phyloP scores from a whole-genome alignment of 495 filamentous ascomycete species.

The Podospora conica region DNA sequence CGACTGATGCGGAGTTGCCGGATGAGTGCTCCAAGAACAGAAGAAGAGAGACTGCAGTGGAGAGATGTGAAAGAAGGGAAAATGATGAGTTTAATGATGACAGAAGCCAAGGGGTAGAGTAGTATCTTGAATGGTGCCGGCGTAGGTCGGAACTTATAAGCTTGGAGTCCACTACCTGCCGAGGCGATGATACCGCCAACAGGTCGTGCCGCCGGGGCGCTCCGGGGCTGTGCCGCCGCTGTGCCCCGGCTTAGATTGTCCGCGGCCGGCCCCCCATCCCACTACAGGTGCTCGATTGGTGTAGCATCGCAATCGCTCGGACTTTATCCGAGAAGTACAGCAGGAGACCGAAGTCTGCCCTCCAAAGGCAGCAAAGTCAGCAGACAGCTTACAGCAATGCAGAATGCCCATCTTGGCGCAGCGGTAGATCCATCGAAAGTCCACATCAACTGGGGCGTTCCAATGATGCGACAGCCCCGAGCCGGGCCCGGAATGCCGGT shows the following conservation, averaged over 20 bases:
- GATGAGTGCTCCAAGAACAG: not conserved
- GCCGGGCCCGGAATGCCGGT: too few relatives aligned
- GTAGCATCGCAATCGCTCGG: not conserved
- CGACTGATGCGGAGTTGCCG: not conserved
- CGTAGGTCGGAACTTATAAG: not conserved
- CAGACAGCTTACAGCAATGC: too few relatives aligned
- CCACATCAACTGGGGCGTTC: too few relatives aligned
- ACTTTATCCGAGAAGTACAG: not conserved
- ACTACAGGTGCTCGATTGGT: too few relatives aligned
- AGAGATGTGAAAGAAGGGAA: not conserved
- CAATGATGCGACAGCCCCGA: too few relatives aligned
- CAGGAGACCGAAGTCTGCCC: not conserved
- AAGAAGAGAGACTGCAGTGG: not conserved
- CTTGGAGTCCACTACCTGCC: not conserved
- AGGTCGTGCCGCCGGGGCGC: not conserved
- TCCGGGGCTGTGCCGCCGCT: not conserved
- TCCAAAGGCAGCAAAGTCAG: not conserved
- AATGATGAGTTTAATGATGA: not conserved
- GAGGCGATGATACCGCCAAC: not conserved
- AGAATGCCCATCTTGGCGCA: not conserved
- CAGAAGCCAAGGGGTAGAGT: not conserved
- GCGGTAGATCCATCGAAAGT: not conserved
- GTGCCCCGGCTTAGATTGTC: too few relatives aligned
- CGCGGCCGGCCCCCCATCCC: too few relatives aligned
- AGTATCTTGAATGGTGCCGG: not conserved